Evolutionary conservation across 306 rosid genomes (phyloP), one percentile per base, ranked within the genome.

Genomic region (Herpetospermum pedunculosum): DNA sequence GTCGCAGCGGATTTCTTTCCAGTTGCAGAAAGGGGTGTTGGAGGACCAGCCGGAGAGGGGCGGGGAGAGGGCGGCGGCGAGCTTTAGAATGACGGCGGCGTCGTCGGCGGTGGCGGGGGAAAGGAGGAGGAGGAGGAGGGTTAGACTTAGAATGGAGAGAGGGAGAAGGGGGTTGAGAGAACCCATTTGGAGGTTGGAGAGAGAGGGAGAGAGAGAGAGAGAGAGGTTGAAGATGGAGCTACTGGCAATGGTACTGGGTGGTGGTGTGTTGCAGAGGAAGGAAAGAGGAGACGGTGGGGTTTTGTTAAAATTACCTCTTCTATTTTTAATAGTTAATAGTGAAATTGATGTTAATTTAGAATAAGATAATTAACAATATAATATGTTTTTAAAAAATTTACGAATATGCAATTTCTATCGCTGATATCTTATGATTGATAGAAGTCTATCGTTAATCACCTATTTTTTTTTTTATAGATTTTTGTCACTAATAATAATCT

Each of bases 1-100:
- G 71, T 84, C 92, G 73, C 98, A 93, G 0, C 49, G 54, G 48
- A 93, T 44, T 25, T 90, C 91, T 1, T 67, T 18, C 98, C 98
- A 93, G 8, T 62, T 0, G 76, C 98, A 93, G 86, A 49, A 79
- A 5, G 69, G 12, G 13, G 79, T 38, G 15, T 59, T 0, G 12
- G 80, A 8, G 1, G 92, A 83, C 98, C 98, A 93, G 23, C 47
- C 83, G 1, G 74, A 5, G 6, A 96, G 93, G 0, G 80, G 25
- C 0, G 83, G 82, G 0, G 53, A 62, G 2, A 93, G 46, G 30
- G 84, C 80, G 46, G 80, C 73, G 0, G 72, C 65, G 8, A 93
- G 78, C 75, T 78, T 59, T 0, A 75, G 35, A 85, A 89, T 90
- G 15, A 87, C 78, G 34, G 89, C 73, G 4, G 83, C 79, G 26